phyloP scores from a whole-genome alignment of 2,329 filamentous ascomycete genomes.

The Hypoxylon sp. region DNA sequence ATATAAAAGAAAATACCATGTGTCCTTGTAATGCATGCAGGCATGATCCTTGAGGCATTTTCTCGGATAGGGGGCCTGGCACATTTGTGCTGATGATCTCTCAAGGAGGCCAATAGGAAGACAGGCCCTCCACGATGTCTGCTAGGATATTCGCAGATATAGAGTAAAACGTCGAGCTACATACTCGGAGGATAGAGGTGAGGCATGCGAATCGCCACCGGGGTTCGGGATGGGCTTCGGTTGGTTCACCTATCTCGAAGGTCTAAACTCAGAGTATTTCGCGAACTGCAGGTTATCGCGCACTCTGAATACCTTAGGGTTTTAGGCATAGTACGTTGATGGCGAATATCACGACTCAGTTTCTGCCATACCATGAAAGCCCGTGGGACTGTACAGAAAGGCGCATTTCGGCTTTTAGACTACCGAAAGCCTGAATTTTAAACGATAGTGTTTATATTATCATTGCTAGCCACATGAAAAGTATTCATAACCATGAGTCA shows the following conservation, averaged over 20 bases:
- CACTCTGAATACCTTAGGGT: not conserved
- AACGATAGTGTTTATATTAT: not conserved
- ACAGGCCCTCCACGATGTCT: not conserved
- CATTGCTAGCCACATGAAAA: not conserved
- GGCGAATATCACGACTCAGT: not conserved
- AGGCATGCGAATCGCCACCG: not conserved
- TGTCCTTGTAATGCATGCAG: constrained; percentile 22
- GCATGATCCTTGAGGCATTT: constrained; percentile 31
- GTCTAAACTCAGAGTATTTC: not conserved
- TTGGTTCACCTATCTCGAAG: not conserved
- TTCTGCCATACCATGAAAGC: not conserved
- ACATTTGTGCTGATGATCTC: not conserved
- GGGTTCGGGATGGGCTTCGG: not conserved
- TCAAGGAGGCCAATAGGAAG: not conserved
- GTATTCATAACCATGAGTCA: no score
- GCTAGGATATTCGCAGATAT: not conserved
- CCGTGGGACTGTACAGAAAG: not conserved
- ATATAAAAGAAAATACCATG: constrained; percentile 3
- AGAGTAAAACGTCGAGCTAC: not conserved
- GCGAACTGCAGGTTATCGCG: not conserved
- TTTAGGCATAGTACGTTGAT: not conserved
- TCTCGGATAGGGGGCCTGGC: constrained; percentile 8
- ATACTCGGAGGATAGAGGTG: not conserved
- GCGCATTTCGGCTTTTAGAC: not conserved
- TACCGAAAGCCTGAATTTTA: not conserved